Percentiles rank a stretch among this genome's conserved stretches.
Conservation (phyloP, 306 rosid genomes). For the Trifolium repens region DNA sequence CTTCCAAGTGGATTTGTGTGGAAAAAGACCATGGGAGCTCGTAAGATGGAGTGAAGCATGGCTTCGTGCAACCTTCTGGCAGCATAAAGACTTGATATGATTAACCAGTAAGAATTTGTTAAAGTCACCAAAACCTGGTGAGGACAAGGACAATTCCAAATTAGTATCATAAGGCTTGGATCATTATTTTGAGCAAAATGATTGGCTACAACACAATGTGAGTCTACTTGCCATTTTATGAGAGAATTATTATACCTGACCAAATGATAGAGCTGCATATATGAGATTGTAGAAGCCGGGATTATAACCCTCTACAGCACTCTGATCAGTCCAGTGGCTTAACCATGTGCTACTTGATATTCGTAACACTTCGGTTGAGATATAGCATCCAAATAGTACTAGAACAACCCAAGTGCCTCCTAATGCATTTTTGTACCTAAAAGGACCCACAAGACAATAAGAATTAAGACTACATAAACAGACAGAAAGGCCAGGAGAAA, state of each 20-base stretch:
- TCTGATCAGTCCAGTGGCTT: constrained; percentile 83
- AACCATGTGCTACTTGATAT: constrained; percentile 87
- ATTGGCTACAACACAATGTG: constrained; percentile 9
- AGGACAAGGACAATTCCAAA: constrained; percentile 16
- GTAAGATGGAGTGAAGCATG: constrained; percentile 84
- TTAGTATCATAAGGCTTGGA: constrained; percentile 22
- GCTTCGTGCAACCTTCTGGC: constrained; percentile 83
- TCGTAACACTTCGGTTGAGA: constrained; percentile 69
- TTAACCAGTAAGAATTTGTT: constrained; percentile 80
- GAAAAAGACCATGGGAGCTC: constrained; percentile 93
- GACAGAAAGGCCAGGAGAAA: constrained; percentile 31
- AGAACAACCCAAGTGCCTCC: constrained; percentile 88
- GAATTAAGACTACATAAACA: constrained; percentile 23
- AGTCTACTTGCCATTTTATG: constrained; percentile 24
- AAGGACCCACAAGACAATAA: constrained; percentile 20
- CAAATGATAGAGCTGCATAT: constrained; percentile 69
- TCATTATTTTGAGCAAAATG: constrained; percentile 14
- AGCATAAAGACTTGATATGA: constrained; percentile 83
- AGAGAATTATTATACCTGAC: constrained; percentile 66
- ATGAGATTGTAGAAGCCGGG: constrained; percentile 78
- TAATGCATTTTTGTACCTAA: constrained; percentile 83
- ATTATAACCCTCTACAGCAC: constrained; percentile 59
- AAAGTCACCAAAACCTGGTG: constrained; percentile 73
- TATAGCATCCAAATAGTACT: constrained; percentile 70
- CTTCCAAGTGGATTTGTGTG: constrained; percentile 94